Evolutionary conservation across 2,329 filamentous ascomycete genomes (phyloP), one percentile per base, ranked within the genome.

Genomic region (Cercospora sojina): DNA sequence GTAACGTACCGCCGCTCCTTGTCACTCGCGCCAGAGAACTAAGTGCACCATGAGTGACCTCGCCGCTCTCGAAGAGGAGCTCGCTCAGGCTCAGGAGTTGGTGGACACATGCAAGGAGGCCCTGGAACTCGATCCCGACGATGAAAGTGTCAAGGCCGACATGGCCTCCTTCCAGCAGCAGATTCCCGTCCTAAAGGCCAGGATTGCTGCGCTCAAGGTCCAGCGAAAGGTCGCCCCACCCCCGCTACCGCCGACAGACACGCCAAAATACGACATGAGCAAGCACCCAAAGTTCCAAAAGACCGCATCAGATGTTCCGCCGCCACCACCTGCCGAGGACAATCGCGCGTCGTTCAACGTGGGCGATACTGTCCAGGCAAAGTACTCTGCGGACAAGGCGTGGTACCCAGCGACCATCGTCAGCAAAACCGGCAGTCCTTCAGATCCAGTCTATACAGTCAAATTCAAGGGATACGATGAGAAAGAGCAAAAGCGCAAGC

Each of bases 321-420:
- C 83, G n/a, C 72, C 77, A 2, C 70, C 74, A 7, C 73, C 69
- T 62, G 72, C 60, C 73, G 82, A 73, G 66, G 77, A 70, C 31
- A 70, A 65, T 59, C 75, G 84, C 0, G 83, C 84, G 2, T 84
- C 84, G 9, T 97, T 93, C 80, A 87, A 90, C 65, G 91, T 97
- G 71, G 97, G 97, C 77, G 95, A 99, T 75, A 91, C 84, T 32
- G 91, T 97, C 62, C 84, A 95, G 79, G 95, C 94, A 56, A 93
- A 94, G 80, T 99, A 93, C 92, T 91, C 92, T 9, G 93, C 92
- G 63, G 95, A 99, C 79, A 92, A 91, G 75, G 86, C 87, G 25
- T 97, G 93, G 81, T 98, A 98, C 81, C 90, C 92, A 55, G 95
- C 93, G 49, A 90, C 92, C 74, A 96, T 99, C 79, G 94, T 92